A percentile compares a stretch with the other conserved stretches of the same genome.
Conservation (phyloP, 768 basidiomycete species). For the Chlorophyllum brunneum region DNA sequence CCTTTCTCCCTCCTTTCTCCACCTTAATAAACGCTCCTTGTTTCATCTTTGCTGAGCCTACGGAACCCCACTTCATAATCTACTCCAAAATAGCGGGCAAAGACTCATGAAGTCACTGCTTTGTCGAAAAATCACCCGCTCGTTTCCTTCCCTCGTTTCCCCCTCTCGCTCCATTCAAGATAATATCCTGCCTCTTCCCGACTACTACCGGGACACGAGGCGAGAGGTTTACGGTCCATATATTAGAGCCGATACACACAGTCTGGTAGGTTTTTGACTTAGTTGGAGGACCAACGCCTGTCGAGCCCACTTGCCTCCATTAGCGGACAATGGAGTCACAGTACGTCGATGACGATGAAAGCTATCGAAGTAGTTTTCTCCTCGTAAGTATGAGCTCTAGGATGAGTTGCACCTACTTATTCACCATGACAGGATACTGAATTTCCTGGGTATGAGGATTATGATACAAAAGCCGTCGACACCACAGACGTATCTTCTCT, state of each 20-base stretch:
- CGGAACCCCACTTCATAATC: no score
- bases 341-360: background rate
- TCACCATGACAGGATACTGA: background rate
- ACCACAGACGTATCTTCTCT: background rate
- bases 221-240: conserved; percentile 9
- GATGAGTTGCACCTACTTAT: background rate
- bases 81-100: no score
- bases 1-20: background rate
- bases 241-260: background rate
- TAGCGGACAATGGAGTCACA: conserved; percentile 7
- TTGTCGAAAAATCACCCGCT: conserved; percentile 1
- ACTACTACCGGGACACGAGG: conserved; percentile 8
- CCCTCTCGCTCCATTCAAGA: background rate
- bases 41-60: background rate
- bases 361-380: background rate
- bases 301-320: background rate
- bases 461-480: background rate
- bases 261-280: background rate
- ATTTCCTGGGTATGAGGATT: background rate
- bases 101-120: conserved; percentile 9
- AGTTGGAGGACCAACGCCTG: no score
- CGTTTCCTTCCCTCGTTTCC: conserved; percentile 1
- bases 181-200: conserved; percentile 2
- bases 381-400: background rate
- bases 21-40: background rate